Percentiles rank a stretch among this genome's conserved stretches.
Evolutionary conservation across 73 alveolate species (phyloP).

Genomic region (Stentor coeruleus): DNA sequence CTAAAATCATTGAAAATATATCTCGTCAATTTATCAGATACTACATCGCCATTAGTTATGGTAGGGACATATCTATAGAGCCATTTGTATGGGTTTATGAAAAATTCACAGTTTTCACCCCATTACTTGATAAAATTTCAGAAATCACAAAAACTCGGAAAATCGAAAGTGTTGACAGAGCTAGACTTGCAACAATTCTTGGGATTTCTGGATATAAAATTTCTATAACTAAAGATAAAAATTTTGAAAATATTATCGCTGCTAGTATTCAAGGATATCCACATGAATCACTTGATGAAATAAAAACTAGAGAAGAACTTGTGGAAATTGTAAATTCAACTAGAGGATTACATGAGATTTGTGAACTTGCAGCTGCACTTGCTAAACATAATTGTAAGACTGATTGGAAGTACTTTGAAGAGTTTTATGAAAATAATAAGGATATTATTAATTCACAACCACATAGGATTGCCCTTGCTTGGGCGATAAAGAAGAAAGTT

Average conservation of each 20-base stretch:
- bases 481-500: neutral
- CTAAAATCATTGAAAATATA: neutral
- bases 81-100: neutral
- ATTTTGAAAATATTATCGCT: neutral
- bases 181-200: neutral
- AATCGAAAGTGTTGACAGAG: neutral
- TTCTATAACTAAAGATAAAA: neutral
- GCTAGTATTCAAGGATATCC: neutral
- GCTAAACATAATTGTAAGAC: neutral
- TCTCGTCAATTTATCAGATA: neutral
- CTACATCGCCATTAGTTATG: neutral
- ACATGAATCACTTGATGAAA: neutral
- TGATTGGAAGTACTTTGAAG: neutral
- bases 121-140: neutral
- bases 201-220: neutral
- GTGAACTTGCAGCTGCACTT: neutral
- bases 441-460: neutral
- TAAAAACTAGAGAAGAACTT: neutral
- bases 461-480: neutral
- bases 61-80: neutral
- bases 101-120: neutral
- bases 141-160: neutral
- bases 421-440: too few relatives aligned
- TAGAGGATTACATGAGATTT: neutral
- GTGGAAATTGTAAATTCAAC: neutral